These are phyloP conservation scores for Aspergillus sp. DNA, from an alignment of 2,329 filamentous ascomycete species.

Conservation along the genomic window DNA sequence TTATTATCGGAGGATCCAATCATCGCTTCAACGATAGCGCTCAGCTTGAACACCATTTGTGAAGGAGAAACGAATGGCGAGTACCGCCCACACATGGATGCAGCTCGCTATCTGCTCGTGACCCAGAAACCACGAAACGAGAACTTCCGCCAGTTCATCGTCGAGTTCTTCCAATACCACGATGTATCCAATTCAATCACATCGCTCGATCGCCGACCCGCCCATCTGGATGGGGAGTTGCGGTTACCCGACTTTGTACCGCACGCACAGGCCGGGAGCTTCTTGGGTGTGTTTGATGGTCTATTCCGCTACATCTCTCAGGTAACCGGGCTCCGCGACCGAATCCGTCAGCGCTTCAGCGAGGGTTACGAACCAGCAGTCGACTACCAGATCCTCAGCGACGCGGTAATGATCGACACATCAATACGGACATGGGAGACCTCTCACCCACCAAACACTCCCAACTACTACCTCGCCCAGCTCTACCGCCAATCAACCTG, in stretches of 20 bases:
- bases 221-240: slow-evolving; percentile 55
- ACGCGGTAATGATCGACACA: slow-evolving; percentile 72
- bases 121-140: slow-evolving; percentile 60
- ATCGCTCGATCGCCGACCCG: slow-evolving; percentile 52
- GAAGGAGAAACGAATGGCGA: slow-evolving; percentile 64
- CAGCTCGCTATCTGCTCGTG: slow-evolving; percentile 70
- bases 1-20: slow-evolving; percentile 57
- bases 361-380: slow-evolving; percentile 65
- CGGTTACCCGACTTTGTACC: slow-evolving; percentile 55
- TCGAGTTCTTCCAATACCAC: slow-evolving; percentile 84
- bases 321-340: slow-evolving; percentile 74
- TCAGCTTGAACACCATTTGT: slow-evolving; percentile 62
- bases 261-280: slow-evolving; percentile 56
- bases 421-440: slow-evolving; percentile 75
- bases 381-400: slow-evolving; percentile 70
- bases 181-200: slow-evolving; percentile 61
- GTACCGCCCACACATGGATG: slow-evolving; percentile 76
- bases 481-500: slow-evolving; percentile 63
- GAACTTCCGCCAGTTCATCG: slow-evolving; percentile 69
- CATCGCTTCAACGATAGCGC: slow-evolving; percentile 59
- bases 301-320: slow-evolving; percentile 76
- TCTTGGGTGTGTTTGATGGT: slow-evolving; percentile 80
- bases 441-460: slow-evolving; percentile 50
- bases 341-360: slow-evolving; percentile 67
- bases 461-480: slow-evolving; percentile 58